Percentiles rank a stretch among this genome's conserved stretches.
These are phyloP conservation scores for Suaeda aralocaspica DNA, from an alignment of 148 eudicot species.

Conservation along the genomic window DNA sequence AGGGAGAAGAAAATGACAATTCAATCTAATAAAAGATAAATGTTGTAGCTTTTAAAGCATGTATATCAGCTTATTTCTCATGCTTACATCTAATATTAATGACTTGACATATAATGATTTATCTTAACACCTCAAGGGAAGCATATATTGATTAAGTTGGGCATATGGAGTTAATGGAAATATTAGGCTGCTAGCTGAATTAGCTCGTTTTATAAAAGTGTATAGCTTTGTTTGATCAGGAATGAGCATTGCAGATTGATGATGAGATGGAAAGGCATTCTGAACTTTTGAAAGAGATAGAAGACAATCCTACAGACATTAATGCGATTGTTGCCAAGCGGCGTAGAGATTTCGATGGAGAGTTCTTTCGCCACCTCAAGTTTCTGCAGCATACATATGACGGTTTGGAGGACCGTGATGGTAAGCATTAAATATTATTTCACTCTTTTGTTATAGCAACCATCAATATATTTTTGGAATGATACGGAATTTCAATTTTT, in stretches of 20 bases:
- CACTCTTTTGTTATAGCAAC: background rate
- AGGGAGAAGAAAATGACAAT: background rate
- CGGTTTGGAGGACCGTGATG: constrained; percentile 88
- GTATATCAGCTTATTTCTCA: background rate
- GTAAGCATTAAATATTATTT: constrained; percentile 34
- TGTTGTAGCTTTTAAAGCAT: background rate
- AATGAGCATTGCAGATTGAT: constrained; percentile 72
- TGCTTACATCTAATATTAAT: background rate
- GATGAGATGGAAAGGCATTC: constrained; percentile 83
- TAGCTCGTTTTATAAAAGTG: background rate
- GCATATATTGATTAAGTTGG: too few species aligned
- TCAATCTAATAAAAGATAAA: background rate
- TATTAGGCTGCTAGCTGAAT: background rate
- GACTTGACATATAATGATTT: background rate
- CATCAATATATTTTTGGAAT: background rate
- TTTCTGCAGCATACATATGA: constrained; percentile 66
- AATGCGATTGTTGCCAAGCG: constrained; percentile 83
- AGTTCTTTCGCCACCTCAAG: constrained; percentile 72
- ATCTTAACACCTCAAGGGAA: too few species aligned
- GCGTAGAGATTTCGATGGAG: constrained; percentile 75
- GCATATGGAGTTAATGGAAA: background rate
- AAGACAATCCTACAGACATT: constrained; percentile 74
- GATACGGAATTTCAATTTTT: too few species aligned
- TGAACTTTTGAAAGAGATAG: constrained; percentile 69
- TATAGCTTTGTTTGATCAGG: constrained; percentile 22